Evolutionary conservation across 768 basidiomycete species (phyloP).

Genomic region (Trametes meyenii): DNA sequence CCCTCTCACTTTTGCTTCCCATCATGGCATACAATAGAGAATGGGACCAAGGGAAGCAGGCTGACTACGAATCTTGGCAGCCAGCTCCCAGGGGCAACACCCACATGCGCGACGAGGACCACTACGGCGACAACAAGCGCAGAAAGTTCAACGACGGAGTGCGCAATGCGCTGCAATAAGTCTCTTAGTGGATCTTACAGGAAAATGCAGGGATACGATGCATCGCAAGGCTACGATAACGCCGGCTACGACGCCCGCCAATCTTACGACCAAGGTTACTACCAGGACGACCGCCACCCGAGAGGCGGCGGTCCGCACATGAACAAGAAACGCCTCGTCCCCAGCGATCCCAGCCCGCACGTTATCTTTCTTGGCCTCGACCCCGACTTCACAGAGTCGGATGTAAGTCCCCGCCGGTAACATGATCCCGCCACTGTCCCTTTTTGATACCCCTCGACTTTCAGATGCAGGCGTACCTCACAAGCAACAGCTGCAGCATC

Average conservation of each 20-base stretch:
- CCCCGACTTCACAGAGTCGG: constrained; percentile 88
- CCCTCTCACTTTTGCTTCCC: constrained; percentile 5
- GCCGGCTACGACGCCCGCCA: constrained; percentile 40
- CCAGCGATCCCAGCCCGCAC: constrained; percentile 87
- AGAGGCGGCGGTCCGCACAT: constrained; percentile 30
- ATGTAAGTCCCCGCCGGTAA: constrained; percentile 52
- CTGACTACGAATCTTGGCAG: constrained; percentile 39
- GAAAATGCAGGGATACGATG: constrained; percentile 52
- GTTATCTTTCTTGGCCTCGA: constrained; percentile 96
- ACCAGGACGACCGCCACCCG: constrained; percentile 52
- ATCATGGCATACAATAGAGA: constrained; percentile 80
- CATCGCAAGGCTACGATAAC: constrained; percentile 52
- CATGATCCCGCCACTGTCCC: constrained; percentile 25
- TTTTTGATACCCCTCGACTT: constrained; percentile 13
- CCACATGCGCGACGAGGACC: constrained; percentile 69
- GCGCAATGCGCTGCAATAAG: constrained; percentile 28
- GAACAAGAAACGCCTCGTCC: constrained; percentile 74
- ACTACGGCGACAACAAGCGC: constrained; percentile 71
- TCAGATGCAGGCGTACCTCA: constrained; percentile 81
- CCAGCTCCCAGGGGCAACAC: constrained; percentile 43
- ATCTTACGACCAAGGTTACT: constrained; percentile 45
- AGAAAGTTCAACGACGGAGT: constrained; percentile 81
- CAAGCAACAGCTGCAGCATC: constrained; percentile 69
- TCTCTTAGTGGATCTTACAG: background rate
- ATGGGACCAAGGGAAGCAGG: constrained; percentile 82